Evolutionary conservation across 495 filamentous ascomycete genomes (phyloP), one percentile per base, ranked within the genome.

Genomic region (Penicillium canescens): DNA sequence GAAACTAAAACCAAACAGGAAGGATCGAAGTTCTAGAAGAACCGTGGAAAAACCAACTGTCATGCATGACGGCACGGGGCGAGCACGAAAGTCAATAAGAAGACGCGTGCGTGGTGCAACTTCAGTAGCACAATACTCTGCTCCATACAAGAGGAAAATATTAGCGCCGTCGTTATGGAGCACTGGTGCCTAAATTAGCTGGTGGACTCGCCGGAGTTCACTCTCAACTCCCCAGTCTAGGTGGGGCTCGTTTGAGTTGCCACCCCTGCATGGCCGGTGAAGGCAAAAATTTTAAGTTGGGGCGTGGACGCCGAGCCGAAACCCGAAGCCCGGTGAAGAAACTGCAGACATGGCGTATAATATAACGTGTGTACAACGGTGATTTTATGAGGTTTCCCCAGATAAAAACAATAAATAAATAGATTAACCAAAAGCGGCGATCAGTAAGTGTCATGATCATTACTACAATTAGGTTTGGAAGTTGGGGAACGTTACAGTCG

Each of bases 261-360:
- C 49, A 51, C 49, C 42, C 28, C 28, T 45, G 44, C 42, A 16
- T 45, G 42, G 8, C 42, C 43, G 44, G 44, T 37, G 45, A 47
- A 47, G 24, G 20, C 33, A 13, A 37, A 47, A 47, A 23, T 31
- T 31, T 31, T 31, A 31, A 31, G 28, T 31, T 31, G 28, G 28
- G 28, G 28, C 28, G 28, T 31, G 9, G 0, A 31, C 3, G 28
- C 28, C 28, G 14, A 44, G 6, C n/a, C 35, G 33, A 12, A n/a
- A n/a, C 10, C 24, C 37, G 24, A 16, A 8, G n/a, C 11, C 39
- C 40, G 49, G 38, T 50, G 48, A 42, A 50, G 48, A 31, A 39
- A 3, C 14, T 20, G 23, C 18, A 21, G 18, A 18, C 18, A 18
- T 18, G 18, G 1, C 18, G 18, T 18, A 18, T 18, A 18, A 18